Conservation (phyloP, 2,329 filamentous ascomycete species). For the Coniella lustricola region DNA sequence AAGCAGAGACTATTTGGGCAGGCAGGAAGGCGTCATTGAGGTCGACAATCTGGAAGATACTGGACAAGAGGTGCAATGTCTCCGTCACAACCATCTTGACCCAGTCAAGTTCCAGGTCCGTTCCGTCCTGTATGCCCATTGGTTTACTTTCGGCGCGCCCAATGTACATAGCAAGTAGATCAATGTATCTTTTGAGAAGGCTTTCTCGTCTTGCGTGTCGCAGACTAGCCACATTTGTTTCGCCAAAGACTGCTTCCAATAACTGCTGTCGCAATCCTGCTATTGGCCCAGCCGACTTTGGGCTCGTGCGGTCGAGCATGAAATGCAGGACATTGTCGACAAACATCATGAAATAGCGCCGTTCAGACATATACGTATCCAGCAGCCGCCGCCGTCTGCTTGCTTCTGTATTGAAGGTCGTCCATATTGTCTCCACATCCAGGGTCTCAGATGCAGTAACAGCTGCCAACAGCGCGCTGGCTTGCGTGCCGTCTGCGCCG, state of each 20-base stretch:
- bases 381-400: conserved; percentile 62
- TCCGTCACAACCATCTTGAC: conserved; percentile 59
- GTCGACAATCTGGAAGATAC: conserved; percentile 65
- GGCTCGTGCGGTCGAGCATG: conserved; percentile 32
- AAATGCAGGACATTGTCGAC: conserved; percentile 49
- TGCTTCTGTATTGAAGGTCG: conserved; percentile 55
- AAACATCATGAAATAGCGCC: conserved; percentile 59
- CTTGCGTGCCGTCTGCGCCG: conserved; percentile 54
- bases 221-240: neutral
- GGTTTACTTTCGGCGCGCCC: conserved; percentile 39
- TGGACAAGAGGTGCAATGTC: conserved; percentile 64
- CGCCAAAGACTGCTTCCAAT: conserved; percentile 18
- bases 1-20: conserved; percentile 54
- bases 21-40: conserved; percentile 49
- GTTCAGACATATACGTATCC: conserved; percentile 63
- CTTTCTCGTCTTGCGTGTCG: conserved; percentile 25
- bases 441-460: conserved; percentile 38
- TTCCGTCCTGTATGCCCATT: conserved; percentile 43
- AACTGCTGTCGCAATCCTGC: conserved; percentile 16
- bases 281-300: conserved; percentile 14
- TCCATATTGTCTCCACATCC: conserved; percentile 48
- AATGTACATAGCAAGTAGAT: conserved; percentile 41
- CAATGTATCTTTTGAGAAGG: conserved; percentile 42
- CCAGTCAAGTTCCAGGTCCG: conserved; percentile 52
- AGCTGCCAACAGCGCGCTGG: conserved; percentile 49